Evolutionary conservation across 352 stramenopile genomes (phyloP).

Genomic region (Phytopythium litorale): DNA sequence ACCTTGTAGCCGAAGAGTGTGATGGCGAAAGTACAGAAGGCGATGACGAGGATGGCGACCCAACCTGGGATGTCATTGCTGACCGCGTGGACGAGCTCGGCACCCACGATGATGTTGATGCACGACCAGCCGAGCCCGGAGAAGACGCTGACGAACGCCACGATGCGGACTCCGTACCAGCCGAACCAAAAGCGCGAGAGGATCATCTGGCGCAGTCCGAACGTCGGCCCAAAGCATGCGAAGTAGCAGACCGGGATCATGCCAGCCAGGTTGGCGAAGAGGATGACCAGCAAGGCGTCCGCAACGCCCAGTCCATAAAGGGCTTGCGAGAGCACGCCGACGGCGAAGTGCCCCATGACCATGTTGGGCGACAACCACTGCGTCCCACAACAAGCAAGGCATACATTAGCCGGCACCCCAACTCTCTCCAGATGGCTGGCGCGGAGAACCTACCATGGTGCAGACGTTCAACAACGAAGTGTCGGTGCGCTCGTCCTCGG

Average conservation of each 20-base stretch:
- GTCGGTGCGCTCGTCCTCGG: slow-evolving; percentile 37
- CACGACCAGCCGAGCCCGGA: slow-evolving; percentile 34
- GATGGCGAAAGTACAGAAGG: slow-evolving; percentile 32
- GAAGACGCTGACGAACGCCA: slow-evolving; percentile 38
- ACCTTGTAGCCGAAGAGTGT: slow-evolving; percentile 45
- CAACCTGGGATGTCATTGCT: slow-evolving; percentile 31
- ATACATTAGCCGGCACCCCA: neutral
- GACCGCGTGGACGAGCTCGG: slow-evolving; percentile 33
- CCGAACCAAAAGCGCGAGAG: slow-evolving; percentile 46
- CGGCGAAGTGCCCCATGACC: slow-evolving; percentile 43
- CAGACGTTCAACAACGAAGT: slow-evolving; percentile 33
- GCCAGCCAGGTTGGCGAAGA: slow-evolving; percentile 40
- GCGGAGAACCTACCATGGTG: slow-evolving; percentile 18
- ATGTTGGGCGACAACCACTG: slow-evolving; percentile 40
- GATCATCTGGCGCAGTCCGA: slow-evolving; percentile 43
- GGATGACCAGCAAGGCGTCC: slow-evolving; percentile 36
- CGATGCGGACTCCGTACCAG: slow-evolving; percentile 40
- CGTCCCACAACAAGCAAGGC: neutral
- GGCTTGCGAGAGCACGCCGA: slow-evolving; percentile 38
- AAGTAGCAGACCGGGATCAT: slow-evolving; percentile 44
- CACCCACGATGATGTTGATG: slow-evolving; percentile 40
- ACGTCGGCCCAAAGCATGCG: slow-evolving; percentile 34
- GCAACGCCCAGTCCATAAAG: slow-evolving; percentile 32
- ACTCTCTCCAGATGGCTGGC: no score
- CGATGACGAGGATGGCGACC: slow-evolving; percentile 41